These are phyloP conservation scores for Tilletiopsis washingtonensis DNA, from an alignment of 1,284 basidiomycete species.

Conservation along the genomic window DNA sequence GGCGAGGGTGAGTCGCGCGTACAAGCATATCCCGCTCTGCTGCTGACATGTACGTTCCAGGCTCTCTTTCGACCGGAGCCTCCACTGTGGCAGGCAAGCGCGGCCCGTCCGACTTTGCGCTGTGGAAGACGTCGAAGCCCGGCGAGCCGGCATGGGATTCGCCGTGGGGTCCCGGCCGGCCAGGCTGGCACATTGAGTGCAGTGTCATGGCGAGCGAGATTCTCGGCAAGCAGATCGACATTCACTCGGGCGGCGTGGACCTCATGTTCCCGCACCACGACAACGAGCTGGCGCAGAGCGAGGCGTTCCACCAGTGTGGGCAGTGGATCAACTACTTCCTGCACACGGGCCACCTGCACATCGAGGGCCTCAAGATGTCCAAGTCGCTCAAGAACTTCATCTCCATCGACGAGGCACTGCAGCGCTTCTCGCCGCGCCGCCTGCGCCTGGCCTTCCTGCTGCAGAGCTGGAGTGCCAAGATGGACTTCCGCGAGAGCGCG, in stretches of 20 bases:
- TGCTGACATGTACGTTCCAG: slow-evolving; percentile 43
- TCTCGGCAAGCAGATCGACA: slow-evolving; percentile 87
- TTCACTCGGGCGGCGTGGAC: slow-evolving; percentile 95
- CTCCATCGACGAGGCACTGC: slow-evolving; percentile 91
- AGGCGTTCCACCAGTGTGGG: slow-evolving; percentile 56
- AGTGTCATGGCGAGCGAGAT: slow-evolving; percentile 96
- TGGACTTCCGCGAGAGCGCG: slow-evolving; percentile 87
- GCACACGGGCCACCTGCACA: slow-evolving; percentile 96
- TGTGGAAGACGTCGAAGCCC: slow-evolving; percentile 96
- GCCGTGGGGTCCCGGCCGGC: slow-evolving; percentile 91
- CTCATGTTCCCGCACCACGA: slow-evolving; percentile 98
- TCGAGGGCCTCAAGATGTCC: slow-evolving; percentile 98
- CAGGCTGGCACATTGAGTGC: slow-evolving; percentile 99
- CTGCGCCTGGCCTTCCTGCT: slow-evolving; percentile 88
- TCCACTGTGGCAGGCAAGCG: slow-evolving; percentile 56
- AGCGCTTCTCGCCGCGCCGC: slow-evolving; percentile 76
- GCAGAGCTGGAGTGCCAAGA: slow-evolving; percentile 82
- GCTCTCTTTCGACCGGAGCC: slow-evolving; percentile 53
- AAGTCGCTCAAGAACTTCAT: slow-evolving; percentile 99
- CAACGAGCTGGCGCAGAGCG: slow-evolving; percentile 95
- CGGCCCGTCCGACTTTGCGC: slow-evolving; percentile 71
- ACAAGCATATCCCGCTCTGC: neutral
- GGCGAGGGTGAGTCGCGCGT: slow-evolving; percentile 64
- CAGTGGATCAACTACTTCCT: slow-evolving; percentile 99
- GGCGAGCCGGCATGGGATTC: slow-evolving; percentile 98